A percentile compares a stretch with the other conserved stretches of the same genome.
These are phyloP conservation scores for Trypanosoma boissoni DNA, from an alignment of 208 protist genomes.

Conservation along the genomic window DNA sequence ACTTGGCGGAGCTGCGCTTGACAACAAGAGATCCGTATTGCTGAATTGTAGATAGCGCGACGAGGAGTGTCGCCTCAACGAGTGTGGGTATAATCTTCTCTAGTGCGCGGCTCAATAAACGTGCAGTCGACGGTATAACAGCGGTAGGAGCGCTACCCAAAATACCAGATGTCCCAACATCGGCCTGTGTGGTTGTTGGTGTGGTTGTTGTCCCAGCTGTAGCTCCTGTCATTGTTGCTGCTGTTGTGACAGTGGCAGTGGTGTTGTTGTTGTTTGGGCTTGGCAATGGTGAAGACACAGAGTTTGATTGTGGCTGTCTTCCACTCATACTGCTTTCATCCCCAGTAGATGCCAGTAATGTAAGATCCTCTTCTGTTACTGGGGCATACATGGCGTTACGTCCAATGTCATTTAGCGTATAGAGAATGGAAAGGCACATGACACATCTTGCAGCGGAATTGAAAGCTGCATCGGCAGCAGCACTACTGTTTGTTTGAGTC, in stretches of 20 bases:
- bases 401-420: constrained; percentile 29
- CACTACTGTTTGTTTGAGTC: neutral
- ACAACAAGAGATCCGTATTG: constrained; percentile 23
- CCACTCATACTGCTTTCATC: neutral
- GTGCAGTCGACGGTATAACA: neutral
- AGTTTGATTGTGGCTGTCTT: too few species aligned
- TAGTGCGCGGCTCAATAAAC: constrained; percentile 25
- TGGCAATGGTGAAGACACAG: too few species aligned
- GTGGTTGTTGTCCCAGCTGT: neutral
- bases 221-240: neutral
- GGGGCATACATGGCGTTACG: constrained; percentile 8
- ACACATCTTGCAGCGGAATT: constrained; percentile 14
- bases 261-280: neutral
- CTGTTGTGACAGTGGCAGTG: neutral
- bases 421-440: constrained; percentile 25
- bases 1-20: constrained; percentile 13
- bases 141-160: constrained; percentile 2
- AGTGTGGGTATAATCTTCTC: constrained; percentile 40
- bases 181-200: neutral
- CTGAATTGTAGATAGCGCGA: constrained; percentile 21
- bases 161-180: too few species aligned
- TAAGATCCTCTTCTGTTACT: constrained; percentile 16
- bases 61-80: constrained; percentile 26
- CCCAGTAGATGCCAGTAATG: neutral
- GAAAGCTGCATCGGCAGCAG: neutral